Base-by-base conservation (phyloP, 2,329 filamentous ascomycete species). In the Fusarium pseudocircinatum region DNA sequence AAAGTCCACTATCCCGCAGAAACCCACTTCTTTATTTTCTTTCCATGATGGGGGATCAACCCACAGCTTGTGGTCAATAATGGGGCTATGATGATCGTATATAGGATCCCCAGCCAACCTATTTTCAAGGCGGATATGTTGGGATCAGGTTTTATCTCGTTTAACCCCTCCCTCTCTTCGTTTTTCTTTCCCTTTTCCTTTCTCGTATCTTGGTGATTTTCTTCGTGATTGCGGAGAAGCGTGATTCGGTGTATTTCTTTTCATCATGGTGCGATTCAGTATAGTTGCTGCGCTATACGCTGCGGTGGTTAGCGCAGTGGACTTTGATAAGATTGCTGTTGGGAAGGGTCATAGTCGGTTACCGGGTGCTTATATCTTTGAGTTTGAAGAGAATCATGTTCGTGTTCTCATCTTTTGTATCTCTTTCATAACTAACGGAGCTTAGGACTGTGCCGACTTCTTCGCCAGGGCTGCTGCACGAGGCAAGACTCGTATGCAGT, bases 311-410 rank as follows among this genome's bases (percentile, higher is more conserved):
- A 76, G 78, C 24, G 81, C 79, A 22, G 72, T 81, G 24, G 67
- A 59, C 24, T 66, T 78, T 42, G 77, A 77, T n/a, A 70, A 76
- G 44, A 42, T 73, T n/a, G 47, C 70, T 39, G 75, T 67, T 50
- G 76, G 70, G 58, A 65, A 78, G 42, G 58, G 53, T 10, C 59
- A 28, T 39, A 72, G 47, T 30, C 72, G 82, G 44, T 75, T 89
- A 18, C 81, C 84, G 1, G 86, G 87, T 26, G 84, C 84, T 30
- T 89, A 85, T 78, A 86, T 89, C 70, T 83, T 89, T 65, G 87
- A 89, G 72, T 86, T 88, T 58, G 84, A 88, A 50, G 84, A 87
- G 26, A 81, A 82, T 13, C 80, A 85, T 75, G 87, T 88, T 79
- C 74, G 82, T 77, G 32, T 26, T 3, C 6, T 16, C 8, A 2